Conservation (phyloP, 2,329 filamentous ascomycete genomes). For the Alternaria brassicicola region DNA sequence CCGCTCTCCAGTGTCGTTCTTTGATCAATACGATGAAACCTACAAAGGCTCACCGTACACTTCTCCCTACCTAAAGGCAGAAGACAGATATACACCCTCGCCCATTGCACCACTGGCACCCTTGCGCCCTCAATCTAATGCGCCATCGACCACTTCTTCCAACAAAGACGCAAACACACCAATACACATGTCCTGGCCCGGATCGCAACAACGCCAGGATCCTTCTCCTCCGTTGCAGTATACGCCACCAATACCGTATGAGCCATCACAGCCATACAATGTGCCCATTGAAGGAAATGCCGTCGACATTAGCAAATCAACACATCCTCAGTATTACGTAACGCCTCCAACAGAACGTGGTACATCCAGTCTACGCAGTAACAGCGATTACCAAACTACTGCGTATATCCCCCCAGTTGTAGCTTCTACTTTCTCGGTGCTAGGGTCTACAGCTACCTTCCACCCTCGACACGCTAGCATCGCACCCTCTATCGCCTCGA, state of each 20-base stretch:
- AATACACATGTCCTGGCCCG: conserved; percentile 12
- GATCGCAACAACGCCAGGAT: conserved; percentile 3
- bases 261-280: background rate
- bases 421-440: background rate
- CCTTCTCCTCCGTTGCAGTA: background rate
- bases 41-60: background rate
- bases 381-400: conserved; percentile 1
- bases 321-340: background rate
- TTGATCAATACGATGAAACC: conserved; percentile 4
- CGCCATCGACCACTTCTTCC: background rate
- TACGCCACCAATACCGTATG: background rate
- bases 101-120: conserved; percentile 24
- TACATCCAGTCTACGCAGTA: background rate
- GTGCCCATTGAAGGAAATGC: conserved; percentile 1
- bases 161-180: background rate
- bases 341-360: background rate
- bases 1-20: background rate
- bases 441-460: background rate
- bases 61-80: conserved; percentile 8
- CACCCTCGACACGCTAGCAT: conserved; percentile 15
- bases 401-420: background rate
- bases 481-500: conserved; percentile 24
- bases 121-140: conserved; percentile 11
- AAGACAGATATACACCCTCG: conserved; percentile 6
- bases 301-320: background rate